A percentile compares a stretch with the other conserved stretches of the same genome.
Conservation (phyloP, 208 protist species). For the Trypanosoma rangeli region DNA sequence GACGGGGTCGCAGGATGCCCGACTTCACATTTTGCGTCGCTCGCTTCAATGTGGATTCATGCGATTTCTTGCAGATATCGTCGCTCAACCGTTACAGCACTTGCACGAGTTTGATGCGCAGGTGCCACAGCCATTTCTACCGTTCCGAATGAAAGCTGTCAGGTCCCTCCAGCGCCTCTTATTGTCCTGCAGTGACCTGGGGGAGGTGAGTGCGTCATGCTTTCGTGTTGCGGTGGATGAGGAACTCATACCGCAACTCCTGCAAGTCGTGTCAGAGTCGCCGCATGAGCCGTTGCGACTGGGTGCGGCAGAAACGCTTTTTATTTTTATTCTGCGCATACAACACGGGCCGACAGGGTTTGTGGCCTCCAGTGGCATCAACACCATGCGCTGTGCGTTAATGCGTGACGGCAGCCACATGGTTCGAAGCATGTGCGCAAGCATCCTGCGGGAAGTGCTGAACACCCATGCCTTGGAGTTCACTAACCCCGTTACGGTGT, state of each 20-base stretch:
- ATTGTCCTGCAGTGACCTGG: neutral
- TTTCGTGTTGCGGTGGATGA: constrained; percentile 10
- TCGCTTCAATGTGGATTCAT: constrained; percentile 18
- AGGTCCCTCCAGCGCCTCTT: constrained; percentile 15
- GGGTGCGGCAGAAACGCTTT: constrained; percentile 10
- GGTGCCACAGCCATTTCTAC: constrained; percentile 18
- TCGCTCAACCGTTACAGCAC: constrained; percentile 12
- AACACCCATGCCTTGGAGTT: constrained; percentile 5
- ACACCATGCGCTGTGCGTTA: neutral
- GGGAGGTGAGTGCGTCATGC: neutral
- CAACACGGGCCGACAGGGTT: constrained; percentile 1
- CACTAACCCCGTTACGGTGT: neutral
- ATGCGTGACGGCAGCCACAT: constrained; percentile 7
- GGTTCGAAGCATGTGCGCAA: constrained; percentile 19
- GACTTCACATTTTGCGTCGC: neutral
- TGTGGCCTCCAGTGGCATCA: constrained; percentile 6
- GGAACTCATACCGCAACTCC: constrained; percentile 10
- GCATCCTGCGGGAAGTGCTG: constrained; percentile 14
- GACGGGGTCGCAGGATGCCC: neutral
- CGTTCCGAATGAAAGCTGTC: constrained; percentile 13
- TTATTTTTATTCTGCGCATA: constrained; percentile 23
- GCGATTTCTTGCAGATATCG: constrained; percentile 7
- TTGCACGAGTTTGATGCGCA: constrained; percentile 17
- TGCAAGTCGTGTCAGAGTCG: constrained; percentile 9
- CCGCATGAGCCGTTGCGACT: constrained; percentile 18